Conservation (phyloP, 257 asterid genomes). For the Striga asiatica region DNA sequence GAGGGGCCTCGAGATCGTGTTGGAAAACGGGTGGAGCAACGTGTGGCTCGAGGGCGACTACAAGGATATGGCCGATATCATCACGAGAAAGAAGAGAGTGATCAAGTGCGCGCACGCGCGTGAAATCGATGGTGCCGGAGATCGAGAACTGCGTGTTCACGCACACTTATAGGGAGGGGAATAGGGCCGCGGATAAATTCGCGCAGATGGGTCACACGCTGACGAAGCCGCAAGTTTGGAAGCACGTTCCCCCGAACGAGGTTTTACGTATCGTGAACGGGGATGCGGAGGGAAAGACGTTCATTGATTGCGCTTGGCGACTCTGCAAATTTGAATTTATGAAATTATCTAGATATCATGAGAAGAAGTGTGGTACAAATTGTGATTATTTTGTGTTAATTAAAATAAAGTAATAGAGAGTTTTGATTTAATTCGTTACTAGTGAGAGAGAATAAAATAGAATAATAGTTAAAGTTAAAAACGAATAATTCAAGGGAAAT, state of each 20-base stretch:
- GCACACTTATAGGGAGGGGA: conserved; percentile 59
- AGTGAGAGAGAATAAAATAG: too few relatives aligned
- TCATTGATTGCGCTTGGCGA: too few relatives aligned
- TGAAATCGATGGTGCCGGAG: conserved; percentile 40
- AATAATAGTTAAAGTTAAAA: too few relatives aligned
- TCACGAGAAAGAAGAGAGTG: conserved; percentile 23
- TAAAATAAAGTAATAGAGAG: too few relatives aligned
- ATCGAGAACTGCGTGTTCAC: conserved; percentile 33
- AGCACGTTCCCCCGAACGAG: conserved; percentile 25
- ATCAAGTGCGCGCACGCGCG: conserved; percentile 24
- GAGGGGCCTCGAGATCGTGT: conserved; percentile 56
- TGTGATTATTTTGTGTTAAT: too few relatives aligned
- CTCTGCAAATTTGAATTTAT: too few relatives aligned
- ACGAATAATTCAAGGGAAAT: too few relatives aligned
- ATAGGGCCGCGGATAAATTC: conserved; percentile 62
- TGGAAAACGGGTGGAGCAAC: conserved; percentile 55
- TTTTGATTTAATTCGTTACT: too few relatives aligned
- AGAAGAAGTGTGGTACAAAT: too few relatives aligned
- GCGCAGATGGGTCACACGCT: conserved; percentile 58
- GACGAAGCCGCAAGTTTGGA: conserved; percentile 55
- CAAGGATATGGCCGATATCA: conserved; percentile 41
- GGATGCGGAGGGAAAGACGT: conserved; percentile 51
- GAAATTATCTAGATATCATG: too few relatives aligned
- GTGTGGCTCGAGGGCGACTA: conserved; percentile 78
- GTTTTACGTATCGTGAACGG: conserved; percentile 36